Evolutionary conservation across 2,329 filamentous ascomycete genomes (phyloP), one percentile per base, ranked within the genome.

Genomic region (Aspergillus sp.): DNA sequence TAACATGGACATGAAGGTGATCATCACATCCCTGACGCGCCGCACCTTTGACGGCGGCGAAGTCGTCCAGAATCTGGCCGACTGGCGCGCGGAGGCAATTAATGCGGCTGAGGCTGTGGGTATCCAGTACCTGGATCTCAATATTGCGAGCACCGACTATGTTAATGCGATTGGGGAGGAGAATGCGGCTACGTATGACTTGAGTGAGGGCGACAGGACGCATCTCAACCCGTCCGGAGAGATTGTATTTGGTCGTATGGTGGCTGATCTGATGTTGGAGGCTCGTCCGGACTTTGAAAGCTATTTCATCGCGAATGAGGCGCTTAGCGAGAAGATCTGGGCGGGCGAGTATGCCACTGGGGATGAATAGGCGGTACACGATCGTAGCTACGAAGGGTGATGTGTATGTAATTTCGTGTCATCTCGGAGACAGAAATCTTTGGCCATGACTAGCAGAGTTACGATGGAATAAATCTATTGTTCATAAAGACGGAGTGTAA

Each of bases 171-270:
- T 58, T 34, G 53, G 56, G 7, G 32, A 52, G 42, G 53, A 53
- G 31, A 45, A 54, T 21, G 36, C 53, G 13, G 21, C 34, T 7
- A 50, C 45, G 16, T 58, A 56, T 32, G 52, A 58, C 36, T 32
- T 58, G 25, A 20, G 20, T 14, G 16, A 25, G 17, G 34, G 34
- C n/a, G 56, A 58, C 29, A n/a, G 42, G 3, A 55, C 53, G 3
- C 56, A 56, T 45, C 17, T 58, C 10, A 58, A 56, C 23, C 13
- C 49, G 1, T 50, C 49, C 1, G 56, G 56, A 3, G 53, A 45
- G 19, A 43, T 47, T 4, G 50, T 58, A 2, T 58, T 58, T 45
- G 56, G 49, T 11, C 53, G 56, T 3, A 41, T 58, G 38, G 54
- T 55, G 3, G 53, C 45, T 10, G 43, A 51, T n/a, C 23, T 58